These are phyloP conservation scores for Trypethelium eluteriae DNA, from an alignment of 495 filamentous ascomycete genomes.

Conservation along the genomic window DNA sequence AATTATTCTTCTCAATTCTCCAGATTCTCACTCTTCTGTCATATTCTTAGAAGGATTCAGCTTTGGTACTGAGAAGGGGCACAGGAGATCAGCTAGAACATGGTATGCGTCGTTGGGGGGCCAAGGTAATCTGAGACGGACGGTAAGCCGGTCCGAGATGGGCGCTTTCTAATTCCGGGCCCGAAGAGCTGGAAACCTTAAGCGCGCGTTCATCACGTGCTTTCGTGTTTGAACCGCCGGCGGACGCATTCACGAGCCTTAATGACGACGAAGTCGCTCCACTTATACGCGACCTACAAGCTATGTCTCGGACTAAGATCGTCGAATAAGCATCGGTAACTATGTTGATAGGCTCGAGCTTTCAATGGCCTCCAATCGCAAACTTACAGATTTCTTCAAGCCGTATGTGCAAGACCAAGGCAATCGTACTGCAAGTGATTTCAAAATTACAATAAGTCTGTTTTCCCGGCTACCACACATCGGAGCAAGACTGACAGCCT, in stretches of 20 bases:
- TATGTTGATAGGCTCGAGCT: not conserved
- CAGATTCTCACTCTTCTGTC: too few species aligned
- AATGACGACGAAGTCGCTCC: too few species aligned
- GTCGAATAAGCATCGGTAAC: not conserved
- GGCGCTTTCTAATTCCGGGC: not conserved
- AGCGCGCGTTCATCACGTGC: not conserved
- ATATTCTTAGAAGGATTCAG: too few species aligned
- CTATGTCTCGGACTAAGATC: too few species aligned
- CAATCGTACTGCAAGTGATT: not conserved
- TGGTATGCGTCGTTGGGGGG: not conserved
- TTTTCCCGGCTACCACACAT: not conserved
- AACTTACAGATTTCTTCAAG: slow-evolving; percentile 9
- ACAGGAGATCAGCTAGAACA: not conserved
- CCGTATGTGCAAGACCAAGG: not conserved
- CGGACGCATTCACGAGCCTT: too few species aligned
- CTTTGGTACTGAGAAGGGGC: too few species aligned
- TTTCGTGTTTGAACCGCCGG: not conserved
- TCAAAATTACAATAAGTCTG: slow-evolving; percentile 7
- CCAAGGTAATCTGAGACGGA: not conserved
- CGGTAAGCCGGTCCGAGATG: not conserved
- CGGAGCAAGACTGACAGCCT: not conserved
- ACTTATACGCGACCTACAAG: too few species aligned
- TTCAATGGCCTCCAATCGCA: not conserved
- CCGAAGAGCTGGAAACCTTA: not conserved
- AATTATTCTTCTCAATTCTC: too few species aligned